Percentiles rank a stretch among this genome's conserved stretches.
These are phyloP conservation scores for Cetraspora pellucida DNA, from an alignment of 192 early-diverging fungal genomes.

Conservation along the genomic window DNA sequence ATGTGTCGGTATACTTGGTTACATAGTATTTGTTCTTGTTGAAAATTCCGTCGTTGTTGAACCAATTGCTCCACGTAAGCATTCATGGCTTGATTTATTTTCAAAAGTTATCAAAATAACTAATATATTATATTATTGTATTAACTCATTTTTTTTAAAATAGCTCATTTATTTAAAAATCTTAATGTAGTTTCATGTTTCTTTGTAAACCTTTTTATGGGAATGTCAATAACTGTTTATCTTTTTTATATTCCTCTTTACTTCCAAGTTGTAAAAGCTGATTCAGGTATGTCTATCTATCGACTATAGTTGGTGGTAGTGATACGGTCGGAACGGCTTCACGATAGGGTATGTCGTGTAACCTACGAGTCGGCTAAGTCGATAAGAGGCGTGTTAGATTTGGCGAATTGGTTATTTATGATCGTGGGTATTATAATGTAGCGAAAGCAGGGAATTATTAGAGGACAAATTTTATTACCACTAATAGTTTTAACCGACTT, in stretches of 20 bases:
- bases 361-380: no score
- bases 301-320: no score
- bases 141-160: not conserved
- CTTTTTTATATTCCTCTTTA: slow-evolving; percentile 82
- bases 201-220: not conserved
- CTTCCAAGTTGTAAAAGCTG: slow-evolving; percentile 80
- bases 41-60: slow-evolving; percentile 66
- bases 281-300: slow-evolving; percentile 34
- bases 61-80: slow-evolving; percentile 68
- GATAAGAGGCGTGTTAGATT: no score
- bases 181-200: not conserved
- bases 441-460: no score
- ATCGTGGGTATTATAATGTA: no score
- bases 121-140: no score
- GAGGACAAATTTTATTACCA: no score
- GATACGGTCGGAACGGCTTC: no score
- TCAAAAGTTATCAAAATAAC: not conserved
- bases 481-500: no score
- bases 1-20: slow-evolving; percentile 50
- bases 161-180: not conserved
- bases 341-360: no score
- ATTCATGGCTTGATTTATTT: slow-evolving; percentile 32
- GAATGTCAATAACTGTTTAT: not conserved
- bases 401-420: no score
- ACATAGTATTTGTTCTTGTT: slow-evolving; percentile 57